Conservation (phyloP, 2,329 filamentous ascomycete species). For the Tolypocladium amazonense region DNA sequence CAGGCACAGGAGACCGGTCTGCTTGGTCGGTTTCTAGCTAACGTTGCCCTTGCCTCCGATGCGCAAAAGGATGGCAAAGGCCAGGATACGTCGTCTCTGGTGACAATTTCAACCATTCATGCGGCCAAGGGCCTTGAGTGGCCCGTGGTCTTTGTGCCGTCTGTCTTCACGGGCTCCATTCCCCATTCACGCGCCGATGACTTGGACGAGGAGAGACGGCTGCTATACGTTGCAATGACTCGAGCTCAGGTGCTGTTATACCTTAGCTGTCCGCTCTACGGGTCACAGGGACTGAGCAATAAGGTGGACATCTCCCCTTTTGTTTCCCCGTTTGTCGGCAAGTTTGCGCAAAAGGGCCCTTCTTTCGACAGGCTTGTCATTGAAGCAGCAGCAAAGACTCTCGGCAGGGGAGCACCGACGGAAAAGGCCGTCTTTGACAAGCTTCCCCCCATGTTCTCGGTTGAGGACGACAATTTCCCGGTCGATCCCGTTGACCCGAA, state of each 20-base stretch:
- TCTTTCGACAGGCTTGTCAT: constrained; percentile 54
- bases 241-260: constrained; percentile 79
- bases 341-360: constrained; percentile 54
- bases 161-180: constrained; percentile 81
- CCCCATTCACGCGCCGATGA: constrained; percentile 83
- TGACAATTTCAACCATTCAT: constrained; percentile 94
- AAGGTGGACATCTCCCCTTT: constrained; percentile 63
- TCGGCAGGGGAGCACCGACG: constrained; percentile 51
- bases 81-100: constrained; percentile 45
- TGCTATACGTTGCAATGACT: constrained; percentile 96
- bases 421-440: constrained; percentile 41
- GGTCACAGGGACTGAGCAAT: constrained; percentile 45
- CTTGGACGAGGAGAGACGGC: constrained; percentile 71
- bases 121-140: constrained; percentile 93
- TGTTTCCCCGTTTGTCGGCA: constrained; percentile 38
- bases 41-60: constrained; percentile 77
- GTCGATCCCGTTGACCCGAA: constrained; percentile 43
- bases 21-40: constrained; percentile 75
- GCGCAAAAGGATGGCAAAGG: constrained; percentile 53
- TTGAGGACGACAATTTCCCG: constrained; percentile 60
- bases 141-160: constrained; percentile 90
- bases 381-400: constrained; percentile 58
- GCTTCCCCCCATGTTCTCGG: constrained; percentile 41
- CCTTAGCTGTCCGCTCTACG: constrained; percentile 66
- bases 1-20: constrained; percentile 54